A percentile compares a stretch with the other conserved stretches of the same genome.
These are phyloP conservation scores for Auxenochlorella protothecoides DNA, from an alignment of 139 green algal species.

Conservation along the genomic window DNA sequence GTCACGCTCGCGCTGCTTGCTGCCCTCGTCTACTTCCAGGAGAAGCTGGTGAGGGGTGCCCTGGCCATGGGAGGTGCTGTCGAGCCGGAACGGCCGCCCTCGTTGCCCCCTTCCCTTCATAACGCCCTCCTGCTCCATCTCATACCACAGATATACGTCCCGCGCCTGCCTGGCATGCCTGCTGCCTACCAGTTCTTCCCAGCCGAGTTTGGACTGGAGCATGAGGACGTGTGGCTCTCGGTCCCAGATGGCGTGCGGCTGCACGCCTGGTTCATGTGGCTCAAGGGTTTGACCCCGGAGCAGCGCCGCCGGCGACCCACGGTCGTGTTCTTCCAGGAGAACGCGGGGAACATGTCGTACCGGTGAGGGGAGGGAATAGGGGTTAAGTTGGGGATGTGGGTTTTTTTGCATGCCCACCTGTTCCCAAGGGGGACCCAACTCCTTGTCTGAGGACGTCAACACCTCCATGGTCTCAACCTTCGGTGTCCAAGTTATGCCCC, in stretches of 20 bases:
- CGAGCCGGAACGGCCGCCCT: too few relatives aligned
- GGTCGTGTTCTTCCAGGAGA: conserved; percentile 80
- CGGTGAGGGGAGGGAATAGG: conserved; percentile 5
- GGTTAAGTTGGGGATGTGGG: neutral
- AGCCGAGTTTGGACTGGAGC: conserved; percentile 42
- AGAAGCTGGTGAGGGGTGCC: conserved; percentile 53
- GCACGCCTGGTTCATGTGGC: conserved; percentile 66
- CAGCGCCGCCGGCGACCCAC: conserved; percentile 32
- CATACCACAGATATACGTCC: conserved; percentile 60
- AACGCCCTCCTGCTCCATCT: neutral
- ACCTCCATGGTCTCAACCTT: too few relatives aligned
- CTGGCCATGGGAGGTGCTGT: too few relatives aligned
- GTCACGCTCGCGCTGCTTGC: conserved; percentile 54
- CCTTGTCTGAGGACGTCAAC: too few relatives aligned
- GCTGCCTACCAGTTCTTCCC: conserved; percentile 38
- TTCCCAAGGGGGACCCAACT: too few relatives aligned
- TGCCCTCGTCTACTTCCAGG: conserved; percentile 38
- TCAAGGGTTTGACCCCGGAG: conserved; percentile 22
- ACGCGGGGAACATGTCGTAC: conserved; percentile 82
- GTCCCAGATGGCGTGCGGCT: conserved; percentile 54
- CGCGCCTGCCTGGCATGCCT: conserved; percentile 56
- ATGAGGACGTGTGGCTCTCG: conserved; percentile 52
- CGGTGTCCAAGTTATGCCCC: too few relatives aligned
- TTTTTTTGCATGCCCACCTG: too few relatives aligned
- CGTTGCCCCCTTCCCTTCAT: neutral